Conservation (phyloP, 768 basidiomycete genomes). For the Macrolepiota dolichaula region DNA sequence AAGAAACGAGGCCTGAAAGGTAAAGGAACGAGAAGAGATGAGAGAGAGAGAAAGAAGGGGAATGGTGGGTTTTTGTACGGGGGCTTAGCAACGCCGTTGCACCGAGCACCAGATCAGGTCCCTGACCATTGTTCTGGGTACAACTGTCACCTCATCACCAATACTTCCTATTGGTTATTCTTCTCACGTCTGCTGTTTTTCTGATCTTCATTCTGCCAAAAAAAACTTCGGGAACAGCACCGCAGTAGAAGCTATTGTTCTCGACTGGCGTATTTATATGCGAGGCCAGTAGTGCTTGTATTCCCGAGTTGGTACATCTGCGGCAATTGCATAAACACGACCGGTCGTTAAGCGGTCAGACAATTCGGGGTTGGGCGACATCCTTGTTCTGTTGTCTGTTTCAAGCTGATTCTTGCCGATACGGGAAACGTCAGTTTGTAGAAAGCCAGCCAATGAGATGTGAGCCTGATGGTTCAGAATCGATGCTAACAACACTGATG, state of each 20-base stretch:
- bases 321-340: background rate
- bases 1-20: slow-evolving; percentile 14
- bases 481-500: background rate
- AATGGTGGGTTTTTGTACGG: slow-evolving; percentile 8
- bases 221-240: background rate
- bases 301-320: background rate
- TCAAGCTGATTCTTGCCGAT: background rate
- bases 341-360: background rate
- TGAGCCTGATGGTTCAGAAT: background rate
- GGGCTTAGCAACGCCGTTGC: slow-evolving; percentile 4
- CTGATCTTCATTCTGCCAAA: background rate
- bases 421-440: background rate
- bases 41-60: slow-evolving; percentile 23
- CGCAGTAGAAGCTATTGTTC: background rate
- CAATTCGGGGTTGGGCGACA: background rate
- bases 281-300: background rate
- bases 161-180: background rate
- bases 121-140: slow-evolving; percentile 4
- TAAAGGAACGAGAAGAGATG: slow-evolving; percentile 22
- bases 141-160: slow-evolving; percentile 5
- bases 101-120: background rate
- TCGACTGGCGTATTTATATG: background rate
- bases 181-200: background rate
- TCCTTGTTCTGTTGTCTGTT: background rate
- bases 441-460: background rate